Evolutionary conservation across 1,284 basidiomycete species (phyloP).

Genomic region (Cryptococcus wingfieldii): DNA sequence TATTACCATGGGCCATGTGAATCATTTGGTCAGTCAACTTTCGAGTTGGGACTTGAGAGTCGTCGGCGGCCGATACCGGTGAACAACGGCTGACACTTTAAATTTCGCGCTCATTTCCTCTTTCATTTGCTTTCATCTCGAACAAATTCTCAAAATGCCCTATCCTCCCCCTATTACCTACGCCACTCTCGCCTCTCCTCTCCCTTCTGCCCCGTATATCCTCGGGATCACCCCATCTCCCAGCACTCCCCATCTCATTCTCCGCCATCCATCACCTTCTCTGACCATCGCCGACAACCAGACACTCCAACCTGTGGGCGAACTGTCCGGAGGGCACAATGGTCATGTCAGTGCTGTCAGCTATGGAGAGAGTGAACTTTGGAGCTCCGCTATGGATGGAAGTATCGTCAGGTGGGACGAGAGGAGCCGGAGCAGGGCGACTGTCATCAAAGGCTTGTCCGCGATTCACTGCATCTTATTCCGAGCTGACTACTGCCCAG

Average conservation of each 20-base stretch:
- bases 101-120: no score
- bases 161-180: slow-evolving; percentile 35
- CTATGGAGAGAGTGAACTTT: slow-evolving; percentile 34
- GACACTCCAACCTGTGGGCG: slow-evolving; percentile 38
- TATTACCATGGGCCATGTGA: no score
- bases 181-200: slow-evolving; percentile 31
- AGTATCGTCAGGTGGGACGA: slow-evolving; percentile 47
- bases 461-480: no score
- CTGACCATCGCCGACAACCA: slow-evolving; percentile 44
- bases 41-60: no score
- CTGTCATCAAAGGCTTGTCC: slow-evolving; percentile 40
- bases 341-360: slow-evolving; percentile 31
- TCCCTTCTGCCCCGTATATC: slow-evolving; percentile 39
- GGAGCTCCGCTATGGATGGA: slow-evolving; percentile 43
- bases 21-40: no score
- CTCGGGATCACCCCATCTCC: slow-evolving; percentile 39
- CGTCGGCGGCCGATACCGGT: neutral
- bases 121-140: neutral
- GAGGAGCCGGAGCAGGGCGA: slow-evolving; percentile 31
- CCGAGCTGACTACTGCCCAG: slow-evolving; percentile 15
- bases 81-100: neutral
- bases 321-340: slow-evolving; percentile 34
- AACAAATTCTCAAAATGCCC: slow-evolving; percentile 28
- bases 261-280: slow-evolving; percentile 40
- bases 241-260: slow-evolving; percentile 40